phyloP scores from a whole-genome alignment of 139 green algal species.

The Volvox africanus region DNA sequence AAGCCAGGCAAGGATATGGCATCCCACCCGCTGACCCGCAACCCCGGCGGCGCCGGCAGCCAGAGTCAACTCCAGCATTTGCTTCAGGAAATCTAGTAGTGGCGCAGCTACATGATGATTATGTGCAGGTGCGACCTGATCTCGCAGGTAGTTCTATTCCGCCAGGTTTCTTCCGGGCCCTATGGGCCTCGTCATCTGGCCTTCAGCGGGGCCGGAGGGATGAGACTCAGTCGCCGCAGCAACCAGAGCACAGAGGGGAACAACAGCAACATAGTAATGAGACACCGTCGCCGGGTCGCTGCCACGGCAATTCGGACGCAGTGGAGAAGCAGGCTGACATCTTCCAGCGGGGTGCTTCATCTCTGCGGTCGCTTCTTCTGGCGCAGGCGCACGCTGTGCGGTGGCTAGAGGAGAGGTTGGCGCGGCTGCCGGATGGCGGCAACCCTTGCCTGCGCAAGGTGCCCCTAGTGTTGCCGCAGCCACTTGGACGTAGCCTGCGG shows the following conservation, averaged over 20 bases:
- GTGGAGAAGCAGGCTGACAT: not conserved
- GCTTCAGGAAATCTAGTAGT: no score
- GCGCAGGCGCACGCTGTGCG: slow-evolving; percentile 3
- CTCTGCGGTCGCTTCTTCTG: not conserved
- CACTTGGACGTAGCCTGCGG: not conserved
- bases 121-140: slow-evolving; percentile 27
- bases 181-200: not conserved
- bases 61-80: not conserved
- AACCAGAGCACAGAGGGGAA: not conserved
- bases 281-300: no score
- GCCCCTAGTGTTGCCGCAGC: not conserved
- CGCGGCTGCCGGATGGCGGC: not conserved
- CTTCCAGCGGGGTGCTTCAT: not conserved
- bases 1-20: not conserved
- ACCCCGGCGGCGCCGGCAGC: not conserved
- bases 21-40: not conserved
- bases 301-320: not conserved
- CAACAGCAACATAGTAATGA: not conserved
- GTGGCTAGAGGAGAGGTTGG: slow-evolving; percentile 43
- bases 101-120: not conserved
- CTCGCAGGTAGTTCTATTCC: not conserved
- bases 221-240: not conserved
- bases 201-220: not conserved
- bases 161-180: slow-evolving; percentile 4
- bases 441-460: not conserved